Percentiles rank a stretch among this genome's conserved stretches.
phyloP scores from a whole-genome alignment of 345 rosid species.

The Clausena lansium region DNA sequence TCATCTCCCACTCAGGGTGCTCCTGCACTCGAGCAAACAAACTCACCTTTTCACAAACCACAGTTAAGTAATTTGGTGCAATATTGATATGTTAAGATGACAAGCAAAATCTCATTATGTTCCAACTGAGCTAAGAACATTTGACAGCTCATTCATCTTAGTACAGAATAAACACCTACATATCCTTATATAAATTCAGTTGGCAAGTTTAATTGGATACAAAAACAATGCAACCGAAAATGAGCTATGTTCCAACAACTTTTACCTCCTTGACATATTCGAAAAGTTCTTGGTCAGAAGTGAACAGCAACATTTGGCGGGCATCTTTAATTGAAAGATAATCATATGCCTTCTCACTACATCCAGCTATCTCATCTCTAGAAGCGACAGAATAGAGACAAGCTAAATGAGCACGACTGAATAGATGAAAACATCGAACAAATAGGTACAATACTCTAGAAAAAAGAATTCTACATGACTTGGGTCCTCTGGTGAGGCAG shows the following conservation, averaged over 20 bases:
- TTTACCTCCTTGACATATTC: conserved; percentile 77
- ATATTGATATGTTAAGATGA: not conserved
- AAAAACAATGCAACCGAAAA: not conserved
- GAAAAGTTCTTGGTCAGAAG: conserved; percentile 73
- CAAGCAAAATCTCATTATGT: not conserved
- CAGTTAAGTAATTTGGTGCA: not conserved
- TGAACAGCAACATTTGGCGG: conserved; percentile 65
- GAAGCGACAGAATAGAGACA: not conserved
- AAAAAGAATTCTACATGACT: not conserved
- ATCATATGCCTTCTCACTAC: conserved; percentile 99
- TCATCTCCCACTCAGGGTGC: conserved; percentile 93
- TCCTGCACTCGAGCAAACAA: conserved; percentile 45
- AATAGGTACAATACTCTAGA: not conserved
- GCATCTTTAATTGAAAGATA: conserved; percentile 74
- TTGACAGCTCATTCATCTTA: not conserved
- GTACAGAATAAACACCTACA: not conserved
- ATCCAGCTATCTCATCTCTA: conserved; percentile 98
- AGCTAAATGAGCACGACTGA: not conserved
- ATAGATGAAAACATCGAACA: not conserved
- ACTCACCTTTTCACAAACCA: not conserved
- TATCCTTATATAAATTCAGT: not conserved
- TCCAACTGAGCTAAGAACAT: not conserved
- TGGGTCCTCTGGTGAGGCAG: not conserved
- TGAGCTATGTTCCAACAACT: not conserved
- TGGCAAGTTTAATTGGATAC: not conserved